Conservation (phyloP, 148 eudicot genomes). For the Rhododendron griersonianum region DNA sequence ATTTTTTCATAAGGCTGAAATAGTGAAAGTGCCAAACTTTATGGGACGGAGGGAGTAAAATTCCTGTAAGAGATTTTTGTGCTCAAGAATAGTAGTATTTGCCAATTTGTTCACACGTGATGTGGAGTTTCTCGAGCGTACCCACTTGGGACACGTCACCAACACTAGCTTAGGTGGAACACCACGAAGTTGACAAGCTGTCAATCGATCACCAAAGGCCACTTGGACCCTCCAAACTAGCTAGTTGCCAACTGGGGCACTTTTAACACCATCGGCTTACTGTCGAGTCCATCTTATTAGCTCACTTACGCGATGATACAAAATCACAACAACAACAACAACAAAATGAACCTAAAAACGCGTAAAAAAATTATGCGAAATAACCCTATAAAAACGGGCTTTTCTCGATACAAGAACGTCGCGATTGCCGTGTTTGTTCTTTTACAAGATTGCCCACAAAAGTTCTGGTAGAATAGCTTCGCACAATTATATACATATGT, state of each 20-base stretch:
- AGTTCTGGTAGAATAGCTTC: background rate
- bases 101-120: background rate
- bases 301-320: background rate
- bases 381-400: background rate
- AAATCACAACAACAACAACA: too few species aligned
- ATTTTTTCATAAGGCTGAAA: too few species aligned
- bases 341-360: background rate
- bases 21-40: too few species aligned
- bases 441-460: background rate
- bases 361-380: background rate
- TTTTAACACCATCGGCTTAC: background rate
- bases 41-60: too few species aligned
- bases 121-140: background rate
- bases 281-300: background rate
- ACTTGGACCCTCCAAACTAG: conserved; percentile 10
- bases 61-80: background rate
- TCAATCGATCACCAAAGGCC: conserved; percentile 7
- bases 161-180: background rate
- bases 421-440: background rate
- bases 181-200: background rate
- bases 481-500: background rate
- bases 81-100: background rate
- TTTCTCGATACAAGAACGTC: background rate
- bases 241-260: background rate
- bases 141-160: background rate